These are phyloP conservation scores for Leccinum uliginosum DNA, from an alignment of 768 basidiomycete genomes.

Conservation along the genomic window DNA sequence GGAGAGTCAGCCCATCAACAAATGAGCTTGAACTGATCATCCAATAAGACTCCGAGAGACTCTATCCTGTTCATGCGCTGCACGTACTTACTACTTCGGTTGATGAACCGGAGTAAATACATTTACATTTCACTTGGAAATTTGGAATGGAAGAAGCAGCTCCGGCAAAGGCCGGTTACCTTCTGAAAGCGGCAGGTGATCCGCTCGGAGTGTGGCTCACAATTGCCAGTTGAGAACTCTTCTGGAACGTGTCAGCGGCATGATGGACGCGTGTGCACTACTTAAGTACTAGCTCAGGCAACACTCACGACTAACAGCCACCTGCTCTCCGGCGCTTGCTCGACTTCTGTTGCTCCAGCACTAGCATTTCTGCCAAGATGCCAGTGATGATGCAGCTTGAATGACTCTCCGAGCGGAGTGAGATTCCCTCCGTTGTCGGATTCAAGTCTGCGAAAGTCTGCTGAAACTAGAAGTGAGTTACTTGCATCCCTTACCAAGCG, in stretches of 20 bases:
- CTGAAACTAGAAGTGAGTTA: too few species aligned
- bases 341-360: too few species aligned
- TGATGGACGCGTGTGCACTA: neutral
- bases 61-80: neutral
- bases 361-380: too few species aligned
- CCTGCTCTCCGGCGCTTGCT: too few species aligned
- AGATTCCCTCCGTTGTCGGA: too few species aligned
- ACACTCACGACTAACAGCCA: too few species aligned
- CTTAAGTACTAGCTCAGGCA: neutral
- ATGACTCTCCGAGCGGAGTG: too few species aligned
- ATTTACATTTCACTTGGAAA: too few species aligned
- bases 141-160: neutral
- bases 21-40: neutral
- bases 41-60: neutral
- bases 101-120: neutral
- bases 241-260: neutral
- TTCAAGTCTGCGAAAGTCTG: too few species aligned
- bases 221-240: neutral
- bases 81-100: neutral
- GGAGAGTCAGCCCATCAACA: neutral
- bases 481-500: too few species aligned
- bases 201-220: neutral
- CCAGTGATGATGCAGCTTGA: too few species aligned
- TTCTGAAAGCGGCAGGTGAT: neutral
- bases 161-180: neutral